Base-by-base conservation (phyloP, 352 stramenopile species). In the Pythium apleroticum region DNA sequence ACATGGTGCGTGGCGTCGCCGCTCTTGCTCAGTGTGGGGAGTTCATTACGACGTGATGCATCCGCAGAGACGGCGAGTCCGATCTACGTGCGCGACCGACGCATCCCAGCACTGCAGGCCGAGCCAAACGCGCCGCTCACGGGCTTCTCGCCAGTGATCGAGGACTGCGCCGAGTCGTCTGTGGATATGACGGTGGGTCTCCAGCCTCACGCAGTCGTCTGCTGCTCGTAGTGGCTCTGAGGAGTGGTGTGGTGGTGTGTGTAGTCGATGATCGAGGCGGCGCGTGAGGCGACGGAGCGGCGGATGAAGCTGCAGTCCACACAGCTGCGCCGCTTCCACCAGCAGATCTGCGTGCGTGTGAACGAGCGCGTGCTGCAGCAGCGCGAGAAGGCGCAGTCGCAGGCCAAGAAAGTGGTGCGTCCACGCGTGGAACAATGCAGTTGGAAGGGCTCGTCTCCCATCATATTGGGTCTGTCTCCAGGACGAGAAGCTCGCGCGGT, bases 301-400 rank as follows among this genome's bases (percentile, higher is more conserved):
- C 78, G 79, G 1, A 37, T 81, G 24, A 69, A 46, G 20, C n/a
- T 52, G 4, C 76, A 82, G 48, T 73, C 76, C 15, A 71, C 75
- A 46, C 60, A 86, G 39, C 60, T 91, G 45, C 77, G 75, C 28
- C 70, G 72, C 24, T 91, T 91, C 54, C 80, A 86, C 48, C 75
- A 78, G 15, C 78, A 88, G 54, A 83, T 86, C 24, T 91, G 82
- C 62, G 49, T 72, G 25, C 77, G 80, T 6, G 80, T 91, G 30
- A 81, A 72, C 24, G 78, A 76, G 15, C 72, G 67, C 52, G 75
- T 81, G 56, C 54, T 72, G 15, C 63, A 81, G 64, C 69, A 84
- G 39, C 78, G 71, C 3, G 54, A 73, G 50, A 48, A 75, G 35
- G 33, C 59, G 20, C 65, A 73, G 31, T 58, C 58, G n/a, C 59